These are phyloP conservation scores for Periglandula ipomoeae DNA, from an alignment of 2,329 filamentous ascomycete species.

Conservation along the genomic window DNA sequence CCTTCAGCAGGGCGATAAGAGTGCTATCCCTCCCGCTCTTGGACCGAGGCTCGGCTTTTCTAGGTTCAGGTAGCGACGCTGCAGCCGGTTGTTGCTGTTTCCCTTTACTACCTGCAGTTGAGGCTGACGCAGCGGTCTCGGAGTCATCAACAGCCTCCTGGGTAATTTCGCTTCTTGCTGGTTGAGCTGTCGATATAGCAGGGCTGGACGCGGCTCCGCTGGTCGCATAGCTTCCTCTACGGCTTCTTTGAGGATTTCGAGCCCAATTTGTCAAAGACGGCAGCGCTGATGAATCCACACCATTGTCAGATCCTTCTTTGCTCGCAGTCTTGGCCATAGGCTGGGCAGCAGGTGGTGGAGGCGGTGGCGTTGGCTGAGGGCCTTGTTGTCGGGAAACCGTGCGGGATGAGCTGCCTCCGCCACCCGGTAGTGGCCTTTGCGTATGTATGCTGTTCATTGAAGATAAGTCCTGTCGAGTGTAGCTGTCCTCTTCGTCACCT, in stretches of 20 bases:
- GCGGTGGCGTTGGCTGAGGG: constrained; percentile 27
- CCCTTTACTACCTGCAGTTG: constrained; percentile 13
- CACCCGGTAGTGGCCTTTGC: constrained; percentile 54
- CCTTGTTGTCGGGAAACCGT: constrained; percentile 44
- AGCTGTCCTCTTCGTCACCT: constrained; percentile 96
- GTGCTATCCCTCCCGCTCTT: constrained; percentile 14
- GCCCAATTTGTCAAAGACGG: constrained; percentile 95
- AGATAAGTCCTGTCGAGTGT: constrained; percentile 86
- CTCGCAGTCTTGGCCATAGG: constrained; percentile 70
- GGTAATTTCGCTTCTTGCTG: constrained; percentile 40
- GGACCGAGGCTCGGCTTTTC: not conserved
- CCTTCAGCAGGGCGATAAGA: constrained; percentile 27
- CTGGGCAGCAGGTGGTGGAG: constrained; percentile 38
- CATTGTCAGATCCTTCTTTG: constrained; percentile 63
- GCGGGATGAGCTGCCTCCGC: constrained; percentile 42
- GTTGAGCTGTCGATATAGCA: constrained; percentile 53
- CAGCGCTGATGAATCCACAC: constrained; percentile 77
- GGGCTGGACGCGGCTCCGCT: constrained; percentile 78
- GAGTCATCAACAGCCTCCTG: constrained; percentile 32
- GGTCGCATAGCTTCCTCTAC: constrained; percentile 69
- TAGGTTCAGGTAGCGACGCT: not conserved
- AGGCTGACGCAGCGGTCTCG: constrained; percentile 19
- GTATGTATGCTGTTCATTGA: constrained; percentile 87
- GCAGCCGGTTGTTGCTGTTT: constrained; percentile 8
- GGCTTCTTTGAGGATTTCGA: constrained; percentile 56